These are phyloP conservation scores for Orbilia quercus DNA, from an alignment of 2,329 filamentous ascomycete genomes.

Conservation along the genomic window DNA sequence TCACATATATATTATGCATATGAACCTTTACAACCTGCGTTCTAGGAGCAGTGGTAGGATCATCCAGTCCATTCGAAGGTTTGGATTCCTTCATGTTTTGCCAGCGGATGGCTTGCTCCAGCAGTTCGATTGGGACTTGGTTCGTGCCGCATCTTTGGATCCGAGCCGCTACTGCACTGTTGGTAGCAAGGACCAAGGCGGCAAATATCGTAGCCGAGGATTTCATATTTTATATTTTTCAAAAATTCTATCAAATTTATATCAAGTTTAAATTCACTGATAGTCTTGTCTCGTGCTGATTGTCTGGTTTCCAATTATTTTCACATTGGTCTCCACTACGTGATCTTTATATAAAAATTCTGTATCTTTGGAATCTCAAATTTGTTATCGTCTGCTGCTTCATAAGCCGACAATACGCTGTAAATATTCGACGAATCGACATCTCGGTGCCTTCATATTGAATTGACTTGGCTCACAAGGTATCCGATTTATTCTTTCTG, in stretches of 20 bases:
- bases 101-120: constrained; percentile 24
- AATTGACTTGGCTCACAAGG: constrained; percentile 1
- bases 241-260: too few species aligned
- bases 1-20: constrained; percentile 30
- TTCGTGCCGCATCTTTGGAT: constrained; percentile 22
- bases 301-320: too few species aligned
- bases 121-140: constrained; percentile 8
- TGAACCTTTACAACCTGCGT: constrained; percentile 12
- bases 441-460: not conserved
- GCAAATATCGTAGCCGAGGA: not conserved
- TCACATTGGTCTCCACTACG: too few species aligned
- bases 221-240: constrained; percentile 6
- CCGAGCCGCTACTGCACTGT: not conserved
- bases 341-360: too few species aligned
- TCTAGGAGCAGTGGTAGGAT: constrained; percentile 1
- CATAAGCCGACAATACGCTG: not conserved
- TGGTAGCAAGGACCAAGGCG: constrained; percentile 1
- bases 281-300: too few species aligned
- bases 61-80: not conserved
- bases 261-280: too few species aligned
- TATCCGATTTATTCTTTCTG: not conserved
- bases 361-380: too few species aligned
- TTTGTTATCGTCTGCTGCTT: too few species aligned
- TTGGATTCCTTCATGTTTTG: constrained; percentile 9
- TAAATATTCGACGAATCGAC: not conserved